Percentiles rank a stretch among this genome's conserved stretches.
These are phyloP conservation scores for Sporobolus alterniflorus DNA, from an alignment of 202 grass and related monocot genomes.

Conservation along the genomic window DNA sequence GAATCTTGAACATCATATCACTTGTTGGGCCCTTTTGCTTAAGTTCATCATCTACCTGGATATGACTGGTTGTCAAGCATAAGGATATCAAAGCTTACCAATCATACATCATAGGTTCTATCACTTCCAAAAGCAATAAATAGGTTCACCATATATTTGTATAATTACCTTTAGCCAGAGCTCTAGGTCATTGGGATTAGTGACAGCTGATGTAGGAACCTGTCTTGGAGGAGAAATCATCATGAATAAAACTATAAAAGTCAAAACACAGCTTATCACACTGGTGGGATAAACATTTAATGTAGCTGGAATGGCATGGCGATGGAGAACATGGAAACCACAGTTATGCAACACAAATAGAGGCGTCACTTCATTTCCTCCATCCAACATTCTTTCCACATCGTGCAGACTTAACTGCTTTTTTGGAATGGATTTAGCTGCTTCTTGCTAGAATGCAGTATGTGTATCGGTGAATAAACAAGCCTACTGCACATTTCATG, in stretches of 20 bases:
- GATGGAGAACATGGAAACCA: not conserved
- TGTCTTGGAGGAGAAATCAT: slow-evolving; percentile 38
- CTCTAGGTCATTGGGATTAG: slow-evolving; percentile 85
- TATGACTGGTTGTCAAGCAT: slow-evolving; percentile 25
- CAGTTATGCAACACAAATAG: not conserved
- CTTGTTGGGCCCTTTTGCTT: slow-evolving; percentile 91
- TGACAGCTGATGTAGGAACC: slow-evolving; percentile 85
- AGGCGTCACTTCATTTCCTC: not conserved
- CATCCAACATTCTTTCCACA: not conserved
- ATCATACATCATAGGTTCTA: not conserved
- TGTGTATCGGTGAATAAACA: not conserved
- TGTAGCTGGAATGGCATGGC: not conserved
- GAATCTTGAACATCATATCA: slow-evolving; percentile 96
- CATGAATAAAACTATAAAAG: slow-evolving; percentile 1
- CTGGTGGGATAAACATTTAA: not conserved
- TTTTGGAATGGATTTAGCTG: not conserved
- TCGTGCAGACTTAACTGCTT: not conserved
- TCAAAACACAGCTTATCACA: not conserved
- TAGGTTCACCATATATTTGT: slow-evolving; percentile 8
- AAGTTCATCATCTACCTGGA: slow-evolving; percentile 87
- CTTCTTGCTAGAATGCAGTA: not conserved
- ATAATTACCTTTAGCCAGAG: slow-evolving; percentile 89
- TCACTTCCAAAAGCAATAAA: not conserved
- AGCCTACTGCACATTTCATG: not conserved
- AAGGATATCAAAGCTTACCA: slow-evolving; percentile 34